A percentile compares a stretch with the other conserved stretches of the same genome.
These are phyloP conservation scores for Fraxinus angustifolia DNA, from an alignment of 305 asterid species.

Conservation along the genomic window DNA sequence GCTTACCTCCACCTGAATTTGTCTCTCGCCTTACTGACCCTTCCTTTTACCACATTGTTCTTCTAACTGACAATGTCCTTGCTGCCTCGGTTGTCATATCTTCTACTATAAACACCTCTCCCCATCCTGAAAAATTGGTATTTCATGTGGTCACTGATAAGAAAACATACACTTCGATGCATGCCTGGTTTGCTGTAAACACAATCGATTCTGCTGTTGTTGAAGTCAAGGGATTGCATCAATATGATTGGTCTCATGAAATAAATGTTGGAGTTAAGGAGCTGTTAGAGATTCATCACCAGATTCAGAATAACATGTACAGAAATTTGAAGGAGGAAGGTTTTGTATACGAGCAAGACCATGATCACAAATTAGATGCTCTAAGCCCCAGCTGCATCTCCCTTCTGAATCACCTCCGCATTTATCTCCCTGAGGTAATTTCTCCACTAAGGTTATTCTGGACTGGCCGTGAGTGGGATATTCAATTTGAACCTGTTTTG, in stretches of 20 bases:
- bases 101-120: conserved; percentile 48
- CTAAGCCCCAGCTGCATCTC: conserved; percentile 58
- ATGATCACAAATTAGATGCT: conserved; percentile 45
- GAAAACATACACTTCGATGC: conserved; percentile 77
- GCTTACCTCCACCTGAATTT: conserved; percentile 61
- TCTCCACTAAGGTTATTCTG: conserved; percentile 3
- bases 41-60: conserved; percentile 60
- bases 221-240: conserved; percentile 89
- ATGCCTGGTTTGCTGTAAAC: conserved; percentile 83
- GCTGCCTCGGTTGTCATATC: conserved; percentile 86
- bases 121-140: conserved; percentile 51
- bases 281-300: conserved; percentile 68
- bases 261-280: conserved; percentile 57
- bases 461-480: conserved; percentile 19
- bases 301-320: conserved; percentile 50
- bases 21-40: conserved; percentile 53
- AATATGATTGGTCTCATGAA: conserved; percentile 69
- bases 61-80: conserved; percentile 76
- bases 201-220: conserved; percentile 46
- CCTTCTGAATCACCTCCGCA: conserved; percentile 74
- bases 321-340: conserved; percentile 36
- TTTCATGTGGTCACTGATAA: conserved; percentile 80
- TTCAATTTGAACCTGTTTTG: neutral
- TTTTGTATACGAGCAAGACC: conserved; percentile 32
- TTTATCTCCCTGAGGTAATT: conserved; percentile 83